Evolutionary conservation across 305 asterid genomes (phyloP).

Genomic region (Salvia sclarea): DNA sequence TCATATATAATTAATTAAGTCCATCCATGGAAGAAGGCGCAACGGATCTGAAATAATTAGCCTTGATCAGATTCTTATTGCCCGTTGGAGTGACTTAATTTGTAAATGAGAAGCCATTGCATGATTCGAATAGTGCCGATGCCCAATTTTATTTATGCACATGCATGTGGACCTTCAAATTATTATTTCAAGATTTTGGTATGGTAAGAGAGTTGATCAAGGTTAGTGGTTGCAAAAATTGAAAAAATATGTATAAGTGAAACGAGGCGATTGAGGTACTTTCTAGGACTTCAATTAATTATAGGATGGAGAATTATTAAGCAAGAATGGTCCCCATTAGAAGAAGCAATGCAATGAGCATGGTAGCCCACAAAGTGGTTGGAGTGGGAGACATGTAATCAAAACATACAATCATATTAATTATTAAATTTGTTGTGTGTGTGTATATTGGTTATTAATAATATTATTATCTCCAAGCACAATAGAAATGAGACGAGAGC

Average conservation of each 20-base stretch:
- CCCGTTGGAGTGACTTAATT: too few relatives aligned
- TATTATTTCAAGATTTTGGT: too few relatives aligned
- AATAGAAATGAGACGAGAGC: background rate
- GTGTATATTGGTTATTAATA: too few relatives aligned
- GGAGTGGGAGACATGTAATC: constrained; percentile 51
- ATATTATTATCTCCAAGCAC: background rate
- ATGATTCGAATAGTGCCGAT: too few relatives aligned
- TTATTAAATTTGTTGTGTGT: constrained; percentile 10
- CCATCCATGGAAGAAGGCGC: too few relatives aligned
- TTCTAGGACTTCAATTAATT: background rate
- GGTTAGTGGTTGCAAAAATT: background rate
- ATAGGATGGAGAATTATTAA: constrained; percentile 11
- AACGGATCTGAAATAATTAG: too few relatives aligned
- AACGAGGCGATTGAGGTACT: background rate
- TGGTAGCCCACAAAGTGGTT: constrained; percentile 33
- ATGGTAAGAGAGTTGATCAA: background rate
- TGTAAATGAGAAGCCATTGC: too few relatives aligned
- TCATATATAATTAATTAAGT: too few relatives aligned
- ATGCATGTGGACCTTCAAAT: too few relatives aligned
- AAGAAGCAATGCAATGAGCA: constrained; percentile 27
- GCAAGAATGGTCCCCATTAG: constrained; percentile 31
- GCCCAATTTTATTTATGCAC: too few relatives aligned
- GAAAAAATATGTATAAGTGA: too few relatives aligned
- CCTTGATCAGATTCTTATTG: too few relatives aligned
- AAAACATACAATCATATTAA: constrained; percentile 25